These are phyloP conservation scores for Candida broadrunensis DNA, from an alignment of 805 yeast species.

Conservation along the genomic window DNA sequence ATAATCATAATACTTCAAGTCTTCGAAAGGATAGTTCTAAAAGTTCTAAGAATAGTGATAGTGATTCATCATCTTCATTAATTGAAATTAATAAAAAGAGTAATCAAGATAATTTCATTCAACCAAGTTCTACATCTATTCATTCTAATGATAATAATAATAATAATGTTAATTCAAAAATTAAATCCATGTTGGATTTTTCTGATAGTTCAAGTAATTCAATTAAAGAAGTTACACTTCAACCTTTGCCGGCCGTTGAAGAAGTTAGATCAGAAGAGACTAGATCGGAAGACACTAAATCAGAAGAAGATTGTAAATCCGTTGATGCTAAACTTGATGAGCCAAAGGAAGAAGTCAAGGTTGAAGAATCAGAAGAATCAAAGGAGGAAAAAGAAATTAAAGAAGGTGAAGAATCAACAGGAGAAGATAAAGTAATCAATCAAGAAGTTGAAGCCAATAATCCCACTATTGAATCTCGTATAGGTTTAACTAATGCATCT, in stretches of 20 bases:
- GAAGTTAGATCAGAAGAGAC: slow-evolving; percentile 5
- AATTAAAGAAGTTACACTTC: not conserved
- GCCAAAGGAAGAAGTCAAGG: not conserved
- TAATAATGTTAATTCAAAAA: slow-evolving; percentile 8
- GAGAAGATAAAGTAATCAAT: not conserved
- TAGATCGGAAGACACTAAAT: not conserved
- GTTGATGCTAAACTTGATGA: not conserved
- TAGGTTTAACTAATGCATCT: not conserved
- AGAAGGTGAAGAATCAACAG: not conserved
- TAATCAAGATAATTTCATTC: not conserved
- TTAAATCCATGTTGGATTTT: slow-evolving; percentile 30
- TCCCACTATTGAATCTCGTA: not conserved
- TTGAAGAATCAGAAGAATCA: not conserved
- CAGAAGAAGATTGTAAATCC: not conserved
- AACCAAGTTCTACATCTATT: slow-evolving; percentile 1
- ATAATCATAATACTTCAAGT: not conserved
- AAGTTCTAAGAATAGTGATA: not conserved
- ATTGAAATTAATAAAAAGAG: too few species aligned
- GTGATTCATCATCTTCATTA: not conserved
- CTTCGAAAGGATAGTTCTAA: not conserved
- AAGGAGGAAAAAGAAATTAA: not conserved
- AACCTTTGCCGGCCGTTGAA: slow-evolving; percentile 9
- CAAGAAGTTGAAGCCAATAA: not conserved
- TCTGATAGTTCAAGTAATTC: not conserved
- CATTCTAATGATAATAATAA: slow-evolving; percentile 4